Conservation (phyloP, 2,329 filamentous ascomycete species). For the Cytospora leucostoma region DNA sequence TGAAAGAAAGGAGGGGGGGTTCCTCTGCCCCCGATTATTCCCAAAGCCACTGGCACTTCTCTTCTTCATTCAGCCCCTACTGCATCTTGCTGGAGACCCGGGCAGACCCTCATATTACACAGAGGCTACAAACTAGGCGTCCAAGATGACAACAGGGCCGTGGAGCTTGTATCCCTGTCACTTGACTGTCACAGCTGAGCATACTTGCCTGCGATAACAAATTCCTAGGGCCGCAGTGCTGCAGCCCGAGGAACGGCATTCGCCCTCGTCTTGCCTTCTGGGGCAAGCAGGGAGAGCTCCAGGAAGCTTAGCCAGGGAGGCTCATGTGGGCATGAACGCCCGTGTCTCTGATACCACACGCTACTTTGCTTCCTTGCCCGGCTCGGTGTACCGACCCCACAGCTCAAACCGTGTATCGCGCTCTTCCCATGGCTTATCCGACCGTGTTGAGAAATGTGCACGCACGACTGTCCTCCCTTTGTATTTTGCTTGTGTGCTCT, state of each 20-base stretch:
- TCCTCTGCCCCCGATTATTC: background rate
- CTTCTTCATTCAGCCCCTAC: slow-evolving; percentile 18
- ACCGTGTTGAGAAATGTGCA: slow-evolving; percentile 28
- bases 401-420: slow-evolving; percentile 18
- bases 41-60: slow-evolving; percentile 9
- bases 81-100: slow-evolving; percentile 9
- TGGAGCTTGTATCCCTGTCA: slow-evolving; percentile 17
- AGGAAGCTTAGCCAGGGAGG: slow-evolving; percentile 21
- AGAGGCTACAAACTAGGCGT: background rate
- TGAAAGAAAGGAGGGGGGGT: too few species aligned
- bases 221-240: slow-evolving; percentile 8
- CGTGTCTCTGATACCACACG: slow-evolving; percentile 25
- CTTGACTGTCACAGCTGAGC: slow-evolving; percentile 17
- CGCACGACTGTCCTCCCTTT: slow-evolving; percentile 24
- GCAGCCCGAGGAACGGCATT: slow-evolving; percentile 4
- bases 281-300: slow-evolving; percentile 26
- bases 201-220: slow-evolving; percentile 9
- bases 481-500: slow-evolving; percentile 11
- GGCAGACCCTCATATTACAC: slow-evolving; percentile 4
- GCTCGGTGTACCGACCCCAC: slow-evolving; percentile 24
- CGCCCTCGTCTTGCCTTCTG: slow-evolving; percentile 7
- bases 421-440: slow-evolving; percentile 18
- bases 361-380: slow-evolving; percentile 22
- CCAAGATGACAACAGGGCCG: slow-evolving; percentile 5
- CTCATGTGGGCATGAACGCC: slow-evolving; percentile 18